These are phyloP conservation scores for Nicotiana rustica DNA, from an alignment of 305 asterid species.

Conservation along the genomic window DNA sequence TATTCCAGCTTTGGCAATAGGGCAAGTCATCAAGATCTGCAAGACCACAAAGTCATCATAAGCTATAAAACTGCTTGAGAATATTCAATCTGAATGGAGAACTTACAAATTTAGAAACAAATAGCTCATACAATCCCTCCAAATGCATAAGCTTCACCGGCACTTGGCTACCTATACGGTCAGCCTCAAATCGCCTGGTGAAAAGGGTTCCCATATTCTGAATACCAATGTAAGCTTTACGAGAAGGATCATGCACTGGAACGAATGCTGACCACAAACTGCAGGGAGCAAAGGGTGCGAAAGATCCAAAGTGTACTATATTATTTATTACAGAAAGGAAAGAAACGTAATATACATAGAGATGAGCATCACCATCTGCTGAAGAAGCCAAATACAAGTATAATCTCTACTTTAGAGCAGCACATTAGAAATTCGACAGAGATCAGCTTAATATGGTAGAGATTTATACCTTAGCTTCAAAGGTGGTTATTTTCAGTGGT, in stretches of 20 bases:
- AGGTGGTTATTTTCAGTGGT: not conserved
- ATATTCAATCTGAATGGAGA: constrained; percentile 15
- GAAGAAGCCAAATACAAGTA: constrained; percentile 1
- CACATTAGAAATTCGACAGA: not conserved
- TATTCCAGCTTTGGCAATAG: constrained; percentile 23
- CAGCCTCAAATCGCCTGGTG: constrained; percentile 96
- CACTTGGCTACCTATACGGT: constrained; percentile 89
- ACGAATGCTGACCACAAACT: constrained; percentile 99
- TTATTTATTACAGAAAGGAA: constrained; percentile 10
- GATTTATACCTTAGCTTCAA: not conserved
- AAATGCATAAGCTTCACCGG: constrained; percentile 96
- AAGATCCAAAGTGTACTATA: constrained; percentile 5
- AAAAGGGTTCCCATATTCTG: constrained; percentile 96
- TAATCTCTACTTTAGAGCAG: not conserved
- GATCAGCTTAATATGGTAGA: not conserved
- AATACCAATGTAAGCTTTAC: constrained; percentile 92
- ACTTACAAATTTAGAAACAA: constrained; percentile 66
- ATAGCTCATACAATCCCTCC: constrained; percentile 97
- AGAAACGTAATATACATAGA: constrained; percentile 22
- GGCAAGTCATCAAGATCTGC: not conserved
- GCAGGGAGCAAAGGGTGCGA: constrained; percentile 42
- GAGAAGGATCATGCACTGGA: constrained; percentile 97
- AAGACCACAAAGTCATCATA: constrained; percentile 29
- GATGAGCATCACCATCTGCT: not conserved
- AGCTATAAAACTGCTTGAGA: not conserved